phyloP scores from a whole-genome alignment of 768 basidiomycete species.

The Dioszegia hungarica region DNA sequence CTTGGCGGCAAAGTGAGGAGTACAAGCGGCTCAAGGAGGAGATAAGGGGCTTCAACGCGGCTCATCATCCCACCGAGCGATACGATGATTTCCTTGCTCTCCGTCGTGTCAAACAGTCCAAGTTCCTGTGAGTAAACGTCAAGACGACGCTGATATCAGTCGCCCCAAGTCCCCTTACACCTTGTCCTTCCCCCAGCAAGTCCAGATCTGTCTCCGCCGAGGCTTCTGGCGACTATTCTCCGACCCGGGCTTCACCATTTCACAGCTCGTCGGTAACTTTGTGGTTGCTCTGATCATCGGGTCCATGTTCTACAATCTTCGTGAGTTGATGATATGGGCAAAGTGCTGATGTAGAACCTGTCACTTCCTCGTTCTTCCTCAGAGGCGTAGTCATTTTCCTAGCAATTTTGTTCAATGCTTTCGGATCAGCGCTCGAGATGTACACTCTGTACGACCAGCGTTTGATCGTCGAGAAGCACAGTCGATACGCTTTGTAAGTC shows the following conservation, averaged over 20 bases:
- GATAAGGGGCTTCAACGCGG: conserved; percentile 58
- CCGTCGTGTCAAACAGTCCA: conserved; percentile 61
- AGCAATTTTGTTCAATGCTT: conserved; percentile 61
- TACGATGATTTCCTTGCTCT: conserved; percentile 72
- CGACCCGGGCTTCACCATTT: conserved; percentile 49
- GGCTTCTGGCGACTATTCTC: conserved; percentile 55
- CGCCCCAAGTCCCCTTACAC: conserved; percentile 51
- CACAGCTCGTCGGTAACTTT: conserved; percentile 44
- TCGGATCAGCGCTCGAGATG: conserved; percentile 48
- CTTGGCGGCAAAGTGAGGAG: conserved; percentile 54
- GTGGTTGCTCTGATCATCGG: conserved; percentile 41
- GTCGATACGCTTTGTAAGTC: conserved; percentile 52
- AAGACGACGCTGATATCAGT: conserved; percentile 66
- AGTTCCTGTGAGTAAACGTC: conserved; percentile 68
- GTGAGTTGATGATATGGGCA: conserved; percentile 4
- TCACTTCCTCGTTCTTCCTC: conserved; percentile 37
- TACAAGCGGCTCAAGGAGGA: conserved; percentile 56
- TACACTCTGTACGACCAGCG: conserved; percentile 49
- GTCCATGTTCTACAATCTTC: conserved; percentile 46
- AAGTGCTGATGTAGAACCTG: conserved; percentile 9
- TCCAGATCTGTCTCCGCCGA: conserved; percentile 53
- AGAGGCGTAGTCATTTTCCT: conserved; percentile 44
- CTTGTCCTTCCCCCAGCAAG: conserved; percentile 53
- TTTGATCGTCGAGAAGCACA: conserved; percentile 52
- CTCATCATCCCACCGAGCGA: conserved; percentile 33